phyloP scores from a whole-genome alignment of 805 yeast species.

The Ogataea zsoltii region DNA sequence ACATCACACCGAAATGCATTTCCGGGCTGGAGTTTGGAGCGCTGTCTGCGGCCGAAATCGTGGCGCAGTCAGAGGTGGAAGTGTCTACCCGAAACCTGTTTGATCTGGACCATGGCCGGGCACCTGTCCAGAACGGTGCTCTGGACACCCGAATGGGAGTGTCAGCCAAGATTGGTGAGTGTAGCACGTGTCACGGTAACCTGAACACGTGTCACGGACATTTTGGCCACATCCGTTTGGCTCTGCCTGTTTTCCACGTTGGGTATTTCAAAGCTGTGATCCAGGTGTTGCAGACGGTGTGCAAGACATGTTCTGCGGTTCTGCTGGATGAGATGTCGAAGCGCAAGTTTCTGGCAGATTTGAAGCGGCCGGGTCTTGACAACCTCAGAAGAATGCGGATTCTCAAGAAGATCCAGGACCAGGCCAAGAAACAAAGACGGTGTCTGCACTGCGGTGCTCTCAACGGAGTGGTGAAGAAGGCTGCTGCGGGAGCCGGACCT shows the following conservation, averaged over 20 bases:
- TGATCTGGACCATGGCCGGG: conserved; percentile 85
- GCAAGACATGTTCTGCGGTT: conserved; percentile 84
- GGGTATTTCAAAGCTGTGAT: conserved; percentile 94
- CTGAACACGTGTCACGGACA: conserved; percentile 97
- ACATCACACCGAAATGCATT: conserved; percentile 87
- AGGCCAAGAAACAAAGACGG: conserved; percentile 92
- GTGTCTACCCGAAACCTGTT: conserved; percentile 88
- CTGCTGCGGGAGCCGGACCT: conserved; percentile 86
- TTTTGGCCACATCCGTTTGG: conserved; percentile 91
- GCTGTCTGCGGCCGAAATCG: conserved; percentile 85
- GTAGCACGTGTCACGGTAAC: conserved; percentile 89
- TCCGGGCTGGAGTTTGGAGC: conserved; percentile 91
- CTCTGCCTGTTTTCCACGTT: conserved; percentile 95
- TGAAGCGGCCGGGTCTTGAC: conserved; percentile 85
- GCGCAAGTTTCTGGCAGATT: conserved; percentile 68
- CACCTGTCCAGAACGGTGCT: conserved; percentile 84
- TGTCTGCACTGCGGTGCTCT: conserved; percentile 84
- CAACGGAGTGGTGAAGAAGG: conserved; percentile 97
- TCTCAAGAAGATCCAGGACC: conserved; percentile 79
- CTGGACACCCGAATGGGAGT: conserved; percentile 93
- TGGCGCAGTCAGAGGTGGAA: conserved; percentile 93
- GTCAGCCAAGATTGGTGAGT: conserved; percentile 79
- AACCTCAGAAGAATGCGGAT: conserved; percentile 90
- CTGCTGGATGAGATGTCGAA: conserved; percentile 73
- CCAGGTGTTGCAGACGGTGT: conserved; percentile 83